Base-by-base conservation (phyloP, 2,329 filamentous ascomycete genomes). In the Trichothecium roseum region DNA sequence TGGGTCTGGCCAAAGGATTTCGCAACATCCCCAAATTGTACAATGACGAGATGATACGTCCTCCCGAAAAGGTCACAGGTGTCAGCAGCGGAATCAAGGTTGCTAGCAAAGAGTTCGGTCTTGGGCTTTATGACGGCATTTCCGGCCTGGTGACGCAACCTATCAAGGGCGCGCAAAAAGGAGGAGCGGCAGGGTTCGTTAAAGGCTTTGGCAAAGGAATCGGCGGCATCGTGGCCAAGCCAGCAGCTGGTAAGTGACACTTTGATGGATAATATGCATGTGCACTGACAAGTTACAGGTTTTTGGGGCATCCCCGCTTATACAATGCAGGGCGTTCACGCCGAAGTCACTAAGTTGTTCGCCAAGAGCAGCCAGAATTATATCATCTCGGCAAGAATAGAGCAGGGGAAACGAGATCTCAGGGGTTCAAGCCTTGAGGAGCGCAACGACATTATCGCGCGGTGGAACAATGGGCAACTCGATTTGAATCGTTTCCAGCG, bases 21-120 rank as follows among this genome's bases (percentile, higher is more conserved):
- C 81, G 89, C 51, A 94, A 94, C 47, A 81, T 84, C 5, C 87
- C 88, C 0, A 80, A 75, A 45, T 63, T 94, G 1, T 94, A 94
- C 51, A 83, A 87, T 29, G 87, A 94, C 48, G 77, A 84, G 2
- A 88, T 79, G 1, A 78, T 94, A 1, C 72, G 84, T 8, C 80
- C 81, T n/a, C 64, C 73, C 1, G 81, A 86, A 39, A 85, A 84
- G 46, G 83, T 94, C 4, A 87, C 83, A 0, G 81, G 79, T 35
- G 63, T 94, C 34, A 69, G 75, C 35, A 84, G 79, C 42, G 88
- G 88, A 0, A 57, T 94, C 18, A 78, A 70, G 42, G 78, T 86
- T 30, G 88, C 87, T 4, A 75, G 82, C 2, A 86, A 82, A 54
- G 83, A 85, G 50, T 79, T 91, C 39, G 79, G 78, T 0, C 72